Percentiles rank a stretch among this genome's conserved stretches.
Conservation (phyloP, 805 yeast species). For the Myxozyma lipomycoides region DNA sequence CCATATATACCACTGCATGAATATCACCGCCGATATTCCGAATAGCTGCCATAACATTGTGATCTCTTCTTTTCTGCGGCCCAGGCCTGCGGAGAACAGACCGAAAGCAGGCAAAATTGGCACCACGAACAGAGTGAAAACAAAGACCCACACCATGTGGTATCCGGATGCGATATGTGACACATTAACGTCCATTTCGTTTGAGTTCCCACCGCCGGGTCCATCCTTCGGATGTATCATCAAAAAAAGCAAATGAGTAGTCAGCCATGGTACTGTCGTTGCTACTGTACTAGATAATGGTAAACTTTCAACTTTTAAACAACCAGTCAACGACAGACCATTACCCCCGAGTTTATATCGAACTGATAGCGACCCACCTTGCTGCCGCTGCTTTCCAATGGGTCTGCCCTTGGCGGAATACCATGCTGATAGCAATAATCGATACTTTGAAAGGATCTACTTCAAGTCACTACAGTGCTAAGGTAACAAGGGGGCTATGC, state of each 20-base stretch:
- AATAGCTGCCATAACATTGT: conserved; percentile 91
- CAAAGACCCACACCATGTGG: conserved; percentile 79
- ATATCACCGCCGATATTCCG: conserved; percentile 76
- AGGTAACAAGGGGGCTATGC: no score
- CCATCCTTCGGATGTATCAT: conserved; percentile 25
- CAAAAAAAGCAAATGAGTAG: conserved; percentile 23
- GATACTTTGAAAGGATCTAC: no score
- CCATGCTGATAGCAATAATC: no score
- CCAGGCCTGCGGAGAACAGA: conserved; percentile 83
- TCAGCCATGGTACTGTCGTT: conserved; percentile 20
- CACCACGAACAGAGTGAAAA: conserved; percentile 59
- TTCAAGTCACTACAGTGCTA: no score
- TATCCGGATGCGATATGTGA: conserved; percentile 52
- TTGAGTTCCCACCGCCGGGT: conserved; percentile 60
- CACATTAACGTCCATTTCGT: conserved; percentile 58
- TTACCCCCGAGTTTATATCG: no score
- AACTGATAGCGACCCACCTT: background rate
- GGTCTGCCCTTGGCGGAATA: no score
- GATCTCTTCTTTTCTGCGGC: conserved; percentile 93
- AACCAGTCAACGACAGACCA: no score
- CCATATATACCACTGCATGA: conserved; percentile 98
- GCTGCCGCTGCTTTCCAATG: background rate
- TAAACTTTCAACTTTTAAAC: no score
- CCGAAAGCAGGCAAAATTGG: conserved; percentile 97
- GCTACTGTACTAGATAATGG: no score